A percentile compares a stretch with the other conserved stretches of the same genome.
Evolutionary conservation across 495 filamentous ascomycete species (phyloP).

Genomic region (Bryoglossum gracile): DNA sequence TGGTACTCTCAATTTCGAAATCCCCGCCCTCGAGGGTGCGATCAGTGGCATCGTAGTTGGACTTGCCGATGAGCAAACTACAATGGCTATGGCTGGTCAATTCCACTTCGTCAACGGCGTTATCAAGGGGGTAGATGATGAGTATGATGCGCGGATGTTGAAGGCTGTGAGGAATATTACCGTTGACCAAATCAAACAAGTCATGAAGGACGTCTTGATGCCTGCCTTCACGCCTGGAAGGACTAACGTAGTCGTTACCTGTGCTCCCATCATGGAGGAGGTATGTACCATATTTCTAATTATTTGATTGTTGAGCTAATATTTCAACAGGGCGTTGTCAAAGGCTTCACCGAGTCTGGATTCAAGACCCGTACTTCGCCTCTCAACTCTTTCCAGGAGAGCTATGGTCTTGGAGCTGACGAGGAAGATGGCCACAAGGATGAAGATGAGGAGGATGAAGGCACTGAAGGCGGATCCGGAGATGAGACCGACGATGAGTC

Average conservation of each 20-base stretch:
- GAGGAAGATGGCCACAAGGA: constrained; percentile 61
- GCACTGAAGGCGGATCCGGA: neutral
- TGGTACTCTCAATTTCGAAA: constrained; percentile 59
- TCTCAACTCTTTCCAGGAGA: constrained; percentile 80
- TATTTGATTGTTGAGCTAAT: constrained; percentile 10
- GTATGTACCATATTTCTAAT: constrained; percentile 40
- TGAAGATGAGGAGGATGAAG: constrained; percentile 55
- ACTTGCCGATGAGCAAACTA: constrained; percentile 81
- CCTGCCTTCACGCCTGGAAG: constrained; percentile 69
- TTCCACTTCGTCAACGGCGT: constrained; percentile 78
- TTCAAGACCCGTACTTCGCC: constrained; percentile 70
- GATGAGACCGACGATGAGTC: constrained; percentile 8
- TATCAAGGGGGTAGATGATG: constrained; percentile 64
- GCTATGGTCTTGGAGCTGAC: constrained; percentile 76
- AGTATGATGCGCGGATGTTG: constrained; percentile 71
- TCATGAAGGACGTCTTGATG: constrained; percentile 66
- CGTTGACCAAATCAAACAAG: constrained; percentile 67
- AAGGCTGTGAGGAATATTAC: constrained; percentile 67
- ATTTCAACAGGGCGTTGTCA: constrained; percentile 52
- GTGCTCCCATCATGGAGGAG: constrained; percentile 76
- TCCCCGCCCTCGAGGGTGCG: constrained; percentile 79
- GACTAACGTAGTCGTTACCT: constrained; percentile 83
- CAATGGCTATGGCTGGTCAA: constrained; percentile 69
- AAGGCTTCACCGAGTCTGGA: constrained; percentile 62
- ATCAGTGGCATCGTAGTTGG: constrained; percentile 78